phyloP scores from a whole-genome alignment of 345 rosid species.

The Salix arbutifolia region DNA sequence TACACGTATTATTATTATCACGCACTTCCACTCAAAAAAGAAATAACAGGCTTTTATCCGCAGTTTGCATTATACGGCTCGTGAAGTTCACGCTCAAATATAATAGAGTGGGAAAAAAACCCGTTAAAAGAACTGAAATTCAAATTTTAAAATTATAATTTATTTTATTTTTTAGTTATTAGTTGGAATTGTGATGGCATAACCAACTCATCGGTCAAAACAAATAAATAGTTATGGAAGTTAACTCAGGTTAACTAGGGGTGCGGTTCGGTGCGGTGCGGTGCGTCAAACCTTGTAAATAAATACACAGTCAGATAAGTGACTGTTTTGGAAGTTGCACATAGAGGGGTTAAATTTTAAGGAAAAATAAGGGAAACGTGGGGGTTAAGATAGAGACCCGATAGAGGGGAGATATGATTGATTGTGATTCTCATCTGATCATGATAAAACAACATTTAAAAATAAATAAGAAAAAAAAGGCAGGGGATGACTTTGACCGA shows the following conservation, averaged over 20 bases:
- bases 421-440: constrained; percentile 16
- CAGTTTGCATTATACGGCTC: constrained; percentile 18
- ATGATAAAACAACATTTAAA: background rate
- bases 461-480: background rate
- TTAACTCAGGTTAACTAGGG: no score
- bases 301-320: background rate
- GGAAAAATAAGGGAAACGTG: background rate
- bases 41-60: constrained; percentile 11
- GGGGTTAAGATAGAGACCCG: background rate
- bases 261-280: no score
- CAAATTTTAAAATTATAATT: background rate
- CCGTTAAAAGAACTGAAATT: background rate
- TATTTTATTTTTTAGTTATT: background rate
- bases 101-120: background rate
- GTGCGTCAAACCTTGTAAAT: no score
- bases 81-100: constrained; percentile 18
- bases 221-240: background rate
- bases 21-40: constrained; percentile 3
- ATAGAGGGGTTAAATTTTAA: background rate
- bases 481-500: constrained; percentile 30
- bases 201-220: background rate
- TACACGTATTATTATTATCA: constrained; percentile 39
- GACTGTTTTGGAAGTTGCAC: constrained; percentile 34
- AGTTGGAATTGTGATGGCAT: constrained; percentile 2
- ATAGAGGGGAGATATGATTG: background rate